A percentile compares a stretch with the other conserved stretches of the same genome.
Conservation (phyloP, 331 rosid genomes). For the Quercus tomentella region DNA sequence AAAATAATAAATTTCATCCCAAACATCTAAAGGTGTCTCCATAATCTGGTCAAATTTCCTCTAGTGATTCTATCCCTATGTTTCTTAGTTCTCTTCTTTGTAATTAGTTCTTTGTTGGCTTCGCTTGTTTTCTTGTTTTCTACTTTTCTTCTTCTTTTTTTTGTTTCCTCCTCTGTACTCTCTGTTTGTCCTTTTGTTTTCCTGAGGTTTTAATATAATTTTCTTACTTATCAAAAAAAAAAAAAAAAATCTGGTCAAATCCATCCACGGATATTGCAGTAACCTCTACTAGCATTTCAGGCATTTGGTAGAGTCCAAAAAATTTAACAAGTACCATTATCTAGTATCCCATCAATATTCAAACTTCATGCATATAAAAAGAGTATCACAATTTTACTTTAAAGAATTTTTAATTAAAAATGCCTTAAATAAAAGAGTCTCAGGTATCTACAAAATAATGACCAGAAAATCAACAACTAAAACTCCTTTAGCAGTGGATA, state of each 20-base stretch:
- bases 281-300: neutral
- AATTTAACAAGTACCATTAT: neutral
- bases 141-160: too few relatives aligned
- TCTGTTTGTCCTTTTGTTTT: too few relatives aligned
- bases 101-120: too few relatives aligned
- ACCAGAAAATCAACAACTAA: neutral
- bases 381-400: neutral
- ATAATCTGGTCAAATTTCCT: neutral
- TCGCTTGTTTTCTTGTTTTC: too few relatives aligned
- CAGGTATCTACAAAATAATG: neutral
- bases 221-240: too few relatives aligned
- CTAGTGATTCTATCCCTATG: too few relatives aligned
- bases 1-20: slow-evolving; percentile 3
- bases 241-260: neutral
- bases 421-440: neutral
- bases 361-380: slow-evolving; percentile 1
- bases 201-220: too few relatives aligned
- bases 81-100: too few relatives aligned
- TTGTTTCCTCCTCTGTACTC: too few relatives aligned
- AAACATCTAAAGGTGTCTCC: neutral
- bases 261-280: neutral
- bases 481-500: slow-evolving; percentile 1
- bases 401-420: neutral
- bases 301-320: neutral
- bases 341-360: neutral